Evolutionary conservation across 1,284 basidiomycete genomes (phyloP).

Genomic region (Ceraceosorus guamensis): DNA sequence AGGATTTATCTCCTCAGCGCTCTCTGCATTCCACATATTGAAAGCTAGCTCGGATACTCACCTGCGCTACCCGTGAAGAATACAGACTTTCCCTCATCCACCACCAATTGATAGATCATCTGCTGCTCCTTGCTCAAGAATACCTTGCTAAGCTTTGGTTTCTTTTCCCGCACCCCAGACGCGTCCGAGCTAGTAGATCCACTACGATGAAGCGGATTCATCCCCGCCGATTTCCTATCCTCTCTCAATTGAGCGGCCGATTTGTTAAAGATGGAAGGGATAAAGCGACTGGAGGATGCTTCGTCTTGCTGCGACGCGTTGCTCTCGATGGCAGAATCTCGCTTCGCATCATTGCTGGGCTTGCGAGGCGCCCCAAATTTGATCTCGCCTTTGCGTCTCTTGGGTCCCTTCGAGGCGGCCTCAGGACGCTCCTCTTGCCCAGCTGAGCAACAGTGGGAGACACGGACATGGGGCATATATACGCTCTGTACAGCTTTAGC

Average conservation of each 20-base stretch:
- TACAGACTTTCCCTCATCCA: conserved; percentile 57
- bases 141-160: conserved; percentile 8
- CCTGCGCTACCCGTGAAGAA: conserved; percentile 88
- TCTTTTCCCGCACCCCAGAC: not conserved
- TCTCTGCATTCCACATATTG: not conserved
- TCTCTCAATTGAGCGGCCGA: conserved; percentile 5
- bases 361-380: no score
- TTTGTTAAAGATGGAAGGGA: not conserved
- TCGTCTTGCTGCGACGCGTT: not conserved
- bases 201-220: not conserved
- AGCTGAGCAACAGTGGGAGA: no score
- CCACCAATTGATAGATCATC: conserved; percentile 36
- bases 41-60: not conserved
- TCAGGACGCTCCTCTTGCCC: no score
- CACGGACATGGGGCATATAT: no score
- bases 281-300: not conserved
- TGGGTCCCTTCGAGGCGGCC: no score
- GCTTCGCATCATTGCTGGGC: no score
- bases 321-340: no score
- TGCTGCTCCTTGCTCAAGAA: conserved; percentile 41
- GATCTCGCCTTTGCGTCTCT: no score
- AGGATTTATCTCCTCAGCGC: not conserved
- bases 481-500: no score
- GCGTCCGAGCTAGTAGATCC: not conserved
- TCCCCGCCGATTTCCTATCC: not conserved